Base-by-base conservation (phyloP, 78 protist genomes). In the slime mould (Dictyostelium discoideum) region DNA sequence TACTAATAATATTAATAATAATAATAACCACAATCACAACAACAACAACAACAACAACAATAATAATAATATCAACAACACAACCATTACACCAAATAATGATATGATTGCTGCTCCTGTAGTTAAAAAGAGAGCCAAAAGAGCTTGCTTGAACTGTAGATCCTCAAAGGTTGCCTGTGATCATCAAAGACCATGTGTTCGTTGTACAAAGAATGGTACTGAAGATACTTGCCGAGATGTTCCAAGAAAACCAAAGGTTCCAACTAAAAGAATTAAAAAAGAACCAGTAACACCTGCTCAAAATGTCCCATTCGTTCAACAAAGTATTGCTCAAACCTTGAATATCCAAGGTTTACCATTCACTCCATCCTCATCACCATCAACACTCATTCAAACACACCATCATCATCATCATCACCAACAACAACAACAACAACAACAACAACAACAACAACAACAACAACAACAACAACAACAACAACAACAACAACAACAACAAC, bases 111-210 rank as follows among this genome's bases (percentile, higher is more conserved):
- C 10, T 3, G 39, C 39, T 10, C 93, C 85, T 77, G 74, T 84
- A 16, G 32, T 39, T 26, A 89, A 89, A 57, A 93, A 93, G 48
- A 88, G 96, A 69, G 96, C 92, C 39, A 86, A 93, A 85, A 85
- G 83, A 78, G 96, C 96, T 18, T 93, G 96, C 37, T n/a, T 77
- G 29, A 93, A 87, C 39, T 93, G 96, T 22, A 88, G 96, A 37
- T 60, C 85, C 5, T 80, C 93, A 57, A 93, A 93, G 74, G 93
- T 86, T 10, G 96, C 93, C 44, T 93, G 96, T 78, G 96, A 93
- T 63, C 93, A 93, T 13, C 84, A 85, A 76, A 84, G 96, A 48
- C 96, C 96, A 54, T 93, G 96, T 20, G 79, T 39, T 3, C 26
- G 96, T 40, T 93, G 96, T 54, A 63, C 81, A 7, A 87, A 93